phyloP scores from a whole-genome alignment of 768 basidiomycete genomes.

The Royoungia palumana region DNA sequence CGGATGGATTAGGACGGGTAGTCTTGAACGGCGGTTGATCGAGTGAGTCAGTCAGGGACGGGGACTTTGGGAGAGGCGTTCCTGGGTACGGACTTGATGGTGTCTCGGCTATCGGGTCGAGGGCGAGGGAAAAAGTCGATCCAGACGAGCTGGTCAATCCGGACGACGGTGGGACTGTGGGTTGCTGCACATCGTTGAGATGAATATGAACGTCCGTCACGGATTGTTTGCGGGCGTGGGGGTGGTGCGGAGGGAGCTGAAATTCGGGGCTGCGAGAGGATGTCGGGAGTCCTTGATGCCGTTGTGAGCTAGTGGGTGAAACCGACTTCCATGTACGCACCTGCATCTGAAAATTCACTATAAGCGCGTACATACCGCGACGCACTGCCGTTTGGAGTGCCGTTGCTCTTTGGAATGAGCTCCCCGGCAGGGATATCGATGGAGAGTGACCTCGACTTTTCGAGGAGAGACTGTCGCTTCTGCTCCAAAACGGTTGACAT shows the following conservation, averaged over 20 bases:
- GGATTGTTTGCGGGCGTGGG: conserved; percentile 76
- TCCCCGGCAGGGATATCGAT: conserved; percentile 58
- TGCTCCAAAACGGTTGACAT: conserved; percentile 52
- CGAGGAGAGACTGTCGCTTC: conserved; percentile 48
- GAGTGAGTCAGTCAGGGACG: conserved; percentile 28
- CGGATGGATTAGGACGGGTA: conserved; percentile 21
- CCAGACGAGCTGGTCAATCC: conserved; percentile 38
- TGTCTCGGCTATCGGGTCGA: conserved; percentile 48
- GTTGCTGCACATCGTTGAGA: conserved; percentile 29
- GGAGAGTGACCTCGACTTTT: conserved; percentile 57
- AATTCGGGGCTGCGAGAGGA: conserved; percentile 47
- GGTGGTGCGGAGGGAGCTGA: conserved; percentile 57
- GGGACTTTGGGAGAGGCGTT: conserved; percentile 32
- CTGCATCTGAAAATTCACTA: conserved; percentile 24
- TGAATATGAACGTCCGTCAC: conserved; percentile 50
- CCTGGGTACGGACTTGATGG: conserved; percentile 37
- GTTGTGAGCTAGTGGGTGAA: conserved; percentile 6
- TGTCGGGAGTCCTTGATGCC: neutral
- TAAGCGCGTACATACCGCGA: conserved; percentile 32
- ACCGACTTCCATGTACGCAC: conserved; percentile 7
- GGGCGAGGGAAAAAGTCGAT: conserved; percentile 45
- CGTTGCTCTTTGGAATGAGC: conserved; percentile 27
- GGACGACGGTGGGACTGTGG: conserved; percentile 13
- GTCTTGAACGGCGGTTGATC: conserved; percentile 21
- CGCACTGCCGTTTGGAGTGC: conserved; percentile 3